A percentile compares a stretch with the other conserved stretches of the same genome.
phyloP scores from a whole-genome alignment of 129 eudicot genomes.

The Saposhnikovia divaricata region DNA sequence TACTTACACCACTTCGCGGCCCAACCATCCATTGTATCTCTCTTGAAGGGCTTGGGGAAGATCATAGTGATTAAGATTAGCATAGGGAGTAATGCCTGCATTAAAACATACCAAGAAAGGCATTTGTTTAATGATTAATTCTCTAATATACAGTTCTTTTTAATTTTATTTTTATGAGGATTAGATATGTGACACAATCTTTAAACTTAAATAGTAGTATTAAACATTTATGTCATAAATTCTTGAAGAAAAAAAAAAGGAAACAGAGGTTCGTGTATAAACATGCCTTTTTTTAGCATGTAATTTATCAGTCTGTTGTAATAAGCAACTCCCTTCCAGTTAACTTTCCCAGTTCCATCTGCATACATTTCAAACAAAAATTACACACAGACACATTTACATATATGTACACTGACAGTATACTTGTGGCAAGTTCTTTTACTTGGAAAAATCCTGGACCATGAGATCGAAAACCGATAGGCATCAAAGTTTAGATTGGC shows the following conservation, averaged over 20 bases:
- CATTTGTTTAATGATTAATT: not conserved
- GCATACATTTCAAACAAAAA: not conserved
- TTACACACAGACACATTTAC: too few species aligned
- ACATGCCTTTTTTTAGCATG: constrained; percentile 61
- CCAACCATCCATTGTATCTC: constrained; percentile 65
- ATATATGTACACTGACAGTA: not conserved
- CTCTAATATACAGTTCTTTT: not conserved
- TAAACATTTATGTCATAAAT: too few species aligned
- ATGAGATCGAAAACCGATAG: constrained; percentile 84
- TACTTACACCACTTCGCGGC: constrained; percentile 67
- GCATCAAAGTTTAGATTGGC: constrained; percentile 69
- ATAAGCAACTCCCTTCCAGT: constrained; percentile 75
- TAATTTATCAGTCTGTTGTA: constrained; percentile 70
- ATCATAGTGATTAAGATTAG: constrained; percentile 87
- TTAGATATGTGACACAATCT: not conserved
- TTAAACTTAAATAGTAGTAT: too few species aligned
- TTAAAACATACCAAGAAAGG: not conserved
- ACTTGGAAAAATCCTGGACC: constrained; percentile 88
- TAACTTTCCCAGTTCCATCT: constrained; percentile 83
- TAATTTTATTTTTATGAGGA: not conserved
- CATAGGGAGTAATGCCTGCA: constrained; percentile 79
- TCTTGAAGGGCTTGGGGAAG: constrained; percentile 80
- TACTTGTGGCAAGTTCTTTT: not conserved
- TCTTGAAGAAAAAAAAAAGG: not conserved
- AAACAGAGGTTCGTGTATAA: not conserved